Evolutionary conservation across 352 stramenopile genomes (phyloP).

Genomic region (Phytophthora agathidicida): DNA sequence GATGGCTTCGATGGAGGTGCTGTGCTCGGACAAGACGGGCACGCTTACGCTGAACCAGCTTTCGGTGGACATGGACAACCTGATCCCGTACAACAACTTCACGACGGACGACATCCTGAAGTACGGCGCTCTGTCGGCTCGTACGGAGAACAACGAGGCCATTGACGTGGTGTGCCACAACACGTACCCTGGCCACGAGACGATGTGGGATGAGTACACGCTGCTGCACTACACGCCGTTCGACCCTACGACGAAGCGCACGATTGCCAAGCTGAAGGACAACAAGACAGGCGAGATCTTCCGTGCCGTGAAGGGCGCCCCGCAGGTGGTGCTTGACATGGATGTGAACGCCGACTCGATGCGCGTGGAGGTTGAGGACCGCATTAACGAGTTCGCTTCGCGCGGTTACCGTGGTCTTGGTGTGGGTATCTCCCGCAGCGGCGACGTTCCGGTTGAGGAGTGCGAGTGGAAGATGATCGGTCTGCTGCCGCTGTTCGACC

Average conservation of each 20-base stretch:
- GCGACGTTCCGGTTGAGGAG: slow-evolving; percentile 64
- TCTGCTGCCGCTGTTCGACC: slow-evolving; percentile 92
- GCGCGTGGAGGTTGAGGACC: slow-evolving; percentile 60
- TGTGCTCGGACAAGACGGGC: slow-evolving; percentile 95
- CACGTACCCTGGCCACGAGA: slow-evolving; percentile 79
- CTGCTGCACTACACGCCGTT: slow-evolving; percentile 78
- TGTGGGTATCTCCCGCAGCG: slow-evolving; percentile 50
- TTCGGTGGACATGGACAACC: slow-evolving; percentile 88
- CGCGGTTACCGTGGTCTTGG: slow-evolving; percentile 65
- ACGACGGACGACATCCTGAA: slow-evolving; percentile 52
- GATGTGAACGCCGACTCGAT: slow-evolving; percentile 54
- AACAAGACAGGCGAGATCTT: slow-evolving; percentile 79
- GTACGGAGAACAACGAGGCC: slow-evolving; percentile 70
- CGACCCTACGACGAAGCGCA: slow-evolving; percentile 87
- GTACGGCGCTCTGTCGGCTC: slow-evolving; percentile 51
- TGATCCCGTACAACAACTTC: slow-evolving; percentile 70
- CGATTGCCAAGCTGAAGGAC: slow-evolving; percentile 85
- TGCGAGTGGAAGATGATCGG: slow-evolving; percentile 91
- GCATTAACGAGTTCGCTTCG: slow-evolving; percentile 77
- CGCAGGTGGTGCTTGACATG: slow-evolving; percentile 89
- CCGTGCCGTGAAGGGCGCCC: no score
- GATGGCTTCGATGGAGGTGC: slow-evolving; percentile 89
- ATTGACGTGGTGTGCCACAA: slow-evolving; percentile 69
- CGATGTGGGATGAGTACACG: slow-evolving; percentile 68
- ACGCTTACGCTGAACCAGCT: slow-evolving; percentile 96